Percentiles rank a stretch among this genome's conserved stretches.
Evolutionary conservation across 1,284 basidiomycete species (phyloP).

Genomic region (Ganoderma lucidum): DNA sequence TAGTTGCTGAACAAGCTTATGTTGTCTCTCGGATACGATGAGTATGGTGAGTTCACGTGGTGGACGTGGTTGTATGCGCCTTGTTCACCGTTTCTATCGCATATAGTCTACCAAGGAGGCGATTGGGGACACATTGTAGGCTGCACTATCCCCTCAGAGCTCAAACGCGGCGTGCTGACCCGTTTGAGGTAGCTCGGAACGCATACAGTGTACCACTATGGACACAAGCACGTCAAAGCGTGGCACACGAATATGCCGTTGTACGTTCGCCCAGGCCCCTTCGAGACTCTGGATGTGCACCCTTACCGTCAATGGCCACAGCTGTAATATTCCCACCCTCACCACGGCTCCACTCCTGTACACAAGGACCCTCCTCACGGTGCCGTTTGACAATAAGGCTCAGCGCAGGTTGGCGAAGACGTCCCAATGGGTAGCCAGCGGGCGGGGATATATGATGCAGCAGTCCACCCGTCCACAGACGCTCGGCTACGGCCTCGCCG

Average conservation of each 20-base stretch:
- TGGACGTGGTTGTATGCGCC: neutral
- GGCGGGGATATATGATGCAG: slow-evolving; percentile 49
- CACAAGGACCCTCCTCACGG: neutral
- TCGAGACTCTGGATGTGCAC: too few species aligned
- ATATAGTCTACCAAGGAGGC: slow-evolving; percentile 2
- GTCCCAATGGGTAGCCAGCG: slow-evolving; percentile 19
- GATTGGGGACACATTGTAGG: slow-evolving; percentile 7
- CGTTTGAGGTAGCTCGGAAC: neutral
- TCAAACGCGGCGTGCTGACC: neutral
- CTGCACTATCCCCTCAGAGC: neutral
- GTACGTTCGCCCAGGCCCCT: neutral
- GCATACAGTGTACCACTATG: slow-evolving; percentile 38
- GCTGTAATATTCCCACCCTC: neutral
- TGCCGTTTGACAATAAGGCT: neutral
- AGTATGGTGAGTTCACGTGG: slow-evolving; percentile 31
- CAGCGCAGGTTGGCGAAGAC: neutral
- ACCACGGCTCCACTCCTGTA: neutral
- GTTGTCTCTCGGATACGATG: slow-evolving; percentile 34
- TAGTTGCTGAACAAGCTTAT: slow-evolving; percentile 35
- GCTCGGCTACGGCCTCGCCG: slow-evolving; percentile 59
- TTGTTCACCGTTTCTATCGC: neutral
- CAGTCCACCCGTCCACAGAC: slow-evolving; percentile 65
- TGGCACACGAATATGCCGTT: slow-evolving; percentile 33
- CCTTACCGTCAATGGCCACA: neutral
- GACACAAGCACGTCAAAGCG: slow-evolving; percentile 29